Conservation (phyloP, 1,284 basidiomycete genomes). For the Irpex sp. region DNA sequence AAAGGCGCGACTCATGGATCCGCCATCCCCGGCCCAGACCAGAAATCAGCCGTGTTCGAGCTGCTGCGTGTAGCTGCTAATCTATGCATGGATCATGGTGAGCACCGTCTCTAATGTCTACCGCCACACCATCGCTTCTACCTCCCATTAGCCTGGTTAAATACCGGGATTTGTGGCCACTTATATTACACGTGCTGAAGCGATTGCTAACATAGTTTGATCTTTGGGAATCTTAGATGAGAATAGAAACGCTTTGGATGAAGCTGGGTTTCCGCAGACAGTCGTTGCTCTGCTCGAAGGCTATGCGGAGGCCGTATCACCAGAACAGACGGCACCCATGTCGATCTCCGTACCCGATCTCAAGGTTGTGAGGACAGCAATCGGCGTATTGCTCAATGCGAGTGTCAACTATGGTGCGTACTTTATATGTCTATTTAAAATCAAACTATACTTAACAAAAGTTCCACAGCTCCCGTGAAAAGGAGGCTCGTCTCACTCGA, state of each 20-base stretch:
- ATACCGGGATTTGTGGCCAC: no score
- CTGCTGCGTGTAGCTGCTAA: constrained; percentile 75
- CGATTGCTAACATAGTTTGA: not conserved
- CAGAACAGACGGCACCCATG: constrained; percentile 38
- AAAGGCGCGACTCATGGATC: constrained; percentile 48
- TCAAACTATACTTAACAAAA: not conserved
- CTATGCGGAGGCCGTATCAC: constrained; percentile 54
- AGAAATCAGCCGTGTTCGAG: constrained; percentile 54
- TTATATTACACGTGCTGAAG: no score
- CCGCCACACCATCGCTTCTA: no score
- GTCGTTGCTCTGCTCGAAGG: constrained; percentile 65
- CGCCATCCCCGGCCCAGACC: constrained; percentile 38
- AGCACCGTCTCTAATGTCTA: constrained; percentile 16
- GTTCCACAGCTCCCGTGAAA: constrained; percentile 61
- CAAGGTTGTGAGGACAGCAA: constrained; percentile 70
- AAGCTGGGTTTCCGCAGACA: constrained; percentile 64
- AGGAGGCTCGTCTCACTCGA: constrained; percentile 62
- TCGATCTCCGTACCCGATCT: constrained; percentile 58
- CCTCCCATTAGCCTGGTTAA: no score
- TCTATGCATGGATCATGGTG: constrained; percentile 78
- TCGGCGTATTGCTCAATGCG: constrained; percentile 79
- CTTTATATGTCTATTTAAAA: not conserved
- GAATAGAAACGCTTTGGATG: constrained; percentile 66
- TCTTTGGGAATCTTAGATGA: constrained; percentile 34
- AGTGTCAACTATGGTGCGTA: constrained; percentile 71